phyloP scores from a whole-genome alignment of 208 protist genomes.

The Leishmania turanica region DNA sequence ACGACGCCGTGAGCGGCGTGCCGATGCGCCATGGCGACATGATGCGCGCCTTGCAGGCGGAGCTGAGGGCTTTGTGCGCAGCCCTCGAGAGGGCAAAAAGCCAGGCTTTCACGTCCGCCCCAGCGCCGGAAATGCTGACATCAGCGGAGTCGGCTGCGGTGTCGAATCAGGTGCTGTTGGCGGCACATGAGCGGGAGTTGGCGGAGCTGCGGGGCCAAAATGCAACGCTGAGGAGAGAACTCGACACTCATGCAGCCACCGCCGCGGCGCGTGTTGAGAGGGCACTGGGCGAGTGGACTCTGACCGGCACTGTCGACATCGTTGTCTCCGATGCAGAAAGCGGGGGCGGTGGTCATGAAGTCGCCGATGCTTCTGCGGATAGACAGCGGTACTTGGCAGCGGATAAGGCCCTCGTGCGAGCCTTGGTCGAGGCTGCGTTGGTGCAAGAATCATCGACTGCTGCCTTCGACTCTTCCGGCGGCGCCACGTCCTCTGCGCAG shows the following conservation, averaged over 20 bases:
- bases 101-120: not conserved
- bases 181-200: slow-evolving; percentile 5
- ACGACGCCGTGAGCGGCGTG: not conserved
- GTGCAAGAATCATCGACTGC: not conserved
- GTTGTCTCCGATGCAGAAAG: not conserved
- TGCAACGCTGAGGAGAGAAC: slow-evolving; percentile 6
- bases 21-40: not conserved
- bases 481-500: not conserved
- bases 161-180: not conserved
- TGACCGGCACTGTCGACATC: not conserved
- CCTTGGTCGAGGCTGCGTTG: slow-evolving; percentile 10
- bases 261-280: not conserved
- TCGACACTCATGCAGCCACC: not conserved
- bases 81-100: slow-evolving; percentile 1
- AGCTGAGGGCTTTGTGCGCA: slow-evolving; percentile 19
- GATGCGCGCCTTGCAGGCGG: slow-evolving; percentile 10
- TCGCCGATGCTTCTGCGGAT: not conserved
- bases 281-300: not conserved
- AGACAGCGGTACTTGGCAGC: slow-evolving; percentile 12
- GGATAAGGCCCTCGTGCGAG: slow-evolving; percentile 13
- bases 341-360: not conserved
- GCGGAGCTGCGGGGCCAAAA: slow-evolving; percentile 11
- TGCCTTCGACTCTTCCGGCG: not conserved
- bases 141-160: not conserved
- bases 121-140: not conserved